Conservation (phyloP, 2,329 filamentous ascomycete genomes). For the Talaromyces sp. region DNA sequence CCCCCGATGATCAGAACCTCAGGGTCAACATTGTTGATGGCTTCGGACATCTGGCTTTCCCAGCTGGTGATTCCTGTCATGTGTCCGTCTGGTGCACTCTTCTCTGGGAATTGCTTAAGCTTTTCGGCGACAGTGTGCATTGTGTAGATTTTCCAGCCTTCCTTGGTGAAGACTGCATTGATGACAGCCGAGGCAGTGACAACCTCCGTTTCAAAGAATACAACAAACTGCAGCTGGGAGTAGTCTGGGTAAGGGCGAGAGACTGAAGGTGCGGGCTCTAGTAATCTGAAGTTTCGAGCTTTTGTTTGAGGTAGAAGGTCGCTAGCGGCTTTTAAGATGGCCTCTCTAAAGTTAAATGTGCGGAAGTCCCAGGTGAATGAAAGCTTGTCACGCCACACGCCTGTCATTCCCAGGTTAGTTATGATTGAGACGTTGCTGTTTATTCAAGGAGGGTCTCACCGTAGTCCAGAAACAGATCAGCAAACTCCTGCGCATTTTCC, state of each 20-base stretch:
- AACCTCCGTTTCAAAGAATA: conserved; percentile 37
- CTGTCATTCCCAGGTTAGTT: conserved; percentile 18
- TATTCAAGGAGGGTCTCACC: conserved; percentile 14
- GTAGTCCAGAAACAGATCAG: conserved; percentile 31
- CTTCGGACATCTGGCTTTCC: conserved; percentile 32
- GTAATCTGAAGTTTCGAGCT: conserved; percentile 30
- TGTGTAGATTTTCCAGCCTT: conserved; percentile 40
- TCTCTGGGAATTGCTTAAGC: conserved; percentile 35
- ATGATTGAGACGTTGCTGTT: background rate
- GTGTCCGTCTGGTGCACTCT: conserved; percentile 33
- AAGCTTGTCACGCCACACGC: conserved; percentile 42
- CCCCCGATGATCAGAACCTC: conserved; percentile 30
- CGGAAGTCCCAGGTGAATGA: conserved; percentile 42
- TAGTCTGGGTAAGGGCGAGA: conserved; percentile 33
- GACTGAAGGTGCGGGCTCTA: conserved; percentile 25
- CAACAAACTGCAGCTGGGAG: conserved; percentile 33
- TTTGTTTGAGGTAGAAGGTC: conserved; percentile 36
- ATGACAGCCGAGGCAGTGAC: conserved; percentile 31
- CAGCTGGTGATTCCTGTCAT: conserved; percentile 38
- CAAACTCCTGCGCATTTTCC: conserved; percentile 24
- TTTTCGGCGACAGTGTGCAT: conserved; percentile 39
- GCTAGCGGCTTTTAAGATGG: conserved; percentile 36
- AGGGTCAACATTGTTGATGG: conserved; percentile 28
- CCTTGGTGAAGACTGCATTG: conserved; percentile 35
- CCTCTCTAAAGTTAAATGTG: conserved; percentile 37